Evolutionary conservation across 1,284 basidiomycete species (phyloP), one percentile per base, ranked within the genome.

Genomic region (Tausonia pullulans): DNA sequence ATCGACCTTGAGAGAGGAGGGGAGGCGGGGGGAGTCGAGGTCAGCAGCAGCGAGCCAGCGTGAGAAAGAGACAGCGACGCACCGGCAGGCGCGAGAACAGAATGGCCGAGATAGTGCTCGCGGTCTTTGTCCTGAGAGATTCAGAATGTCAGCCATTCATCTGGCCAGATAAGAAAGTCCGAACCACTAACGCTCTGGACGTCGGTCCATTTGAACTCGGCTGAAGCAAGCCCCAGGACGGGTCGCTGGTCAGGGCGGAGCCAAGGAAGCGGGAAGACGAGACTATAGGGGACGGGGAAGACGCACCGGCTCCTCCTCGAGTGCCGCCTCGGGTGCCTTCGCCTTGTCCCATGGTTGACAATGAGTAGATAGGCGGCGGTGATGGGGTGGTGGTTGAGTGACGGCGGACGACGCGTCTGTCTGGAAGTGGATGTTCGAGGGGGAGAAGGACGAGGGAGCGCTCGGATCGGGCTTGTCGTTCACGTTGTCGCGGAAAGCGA

Each of bases 1-100:
- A 95, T 68, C 92, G 80, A 3, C 92, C 91, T 2, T 39, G 6
- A 9, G 10, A 43, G 3, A 13, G 4, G 8, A 40, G 44, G 14
- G 56, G 4, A 5, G 0, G 43, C 43, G 13, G 7, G 3, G n/a
- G 8, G n/a, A 14, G 56, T 44, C n/a, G 41, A 46, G n/a, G 8
- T 13, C 27, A 16, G 39, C 5, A 41, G 48, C 9, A 49, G 48
- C 48, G n/a, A 9, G 14, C 4, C 5, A 39, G 40, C n/a, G 46
- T 13, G 16, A 5, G 50, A 11, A 6, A 55, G 43, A 39, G 45
- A 46, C 0, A 10, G 52, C 16, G 27, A 56, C 64, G 10, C 3
- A 65, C 65, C 65, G 13, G 65, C 65, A 9, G 65, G 54, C n/a
- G 65, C 65, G 16, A 62, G 41, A 45, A 66, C 61, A 6, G 65